phyloP scores from a whole-genome alignment of 495 filamentous ascomycete species.

The Penicillium riverlandense region DNA sequence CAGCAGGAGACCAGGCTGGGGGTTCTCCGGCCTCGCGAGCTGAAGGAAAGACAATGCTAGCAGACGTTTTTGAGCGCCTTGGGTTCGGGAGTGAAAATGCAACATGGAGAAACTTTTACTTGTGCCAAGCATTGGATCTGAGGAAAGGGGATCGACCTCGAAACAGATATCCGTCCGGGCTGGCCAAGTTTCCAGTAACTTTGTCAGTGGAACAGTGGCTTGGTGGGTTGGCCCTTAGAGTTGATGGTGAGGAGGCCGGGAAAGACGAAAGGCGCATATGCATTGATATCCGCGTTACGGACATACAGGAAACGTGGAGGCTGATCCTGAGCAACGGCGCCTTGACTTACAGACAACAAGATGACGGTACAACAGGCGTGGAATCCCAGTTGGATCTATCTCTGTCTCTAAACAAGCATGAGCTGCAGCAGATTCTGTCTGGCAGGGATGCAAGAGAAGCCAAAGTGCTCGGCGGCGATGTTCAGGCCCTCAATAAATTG shows the following conservation, averaged over 20 bases:
- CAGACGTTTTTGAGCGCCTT: slow-evolving; percentile 11
- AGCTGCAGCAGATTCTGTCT: too few species aligned
- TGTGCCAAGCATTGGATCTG: slow-evolving; percentile 11
- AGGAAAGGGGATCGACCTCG: too few species aligned
- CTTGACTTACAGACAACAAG: slow-evolving; percentile 1
- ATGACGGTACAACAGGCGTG: too few species aligned
- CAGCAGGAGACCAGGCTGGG: slow-evolving; percentile 1
- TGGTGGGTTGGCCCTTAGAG: slow-evolving; percentile 3
- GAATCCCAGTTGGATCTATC: too few species aligned
- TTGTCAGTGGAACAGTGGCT: slow-evolving; percentile 9
- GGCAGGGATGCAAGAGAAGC: too few species aligned
- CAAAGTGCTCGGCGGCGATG: too few species aligned
- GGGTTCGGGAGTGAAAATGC: slow-evolving; percentile 17
- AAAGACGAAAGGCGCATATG: neutral
- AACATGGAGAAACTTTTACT: slow-evolving; percentile 18
- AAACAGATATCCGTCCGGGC: too few species aligned
- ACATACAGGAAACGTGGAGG: slow-evolving; percentile 4
- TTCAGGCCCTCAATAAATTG: too few species aligned
- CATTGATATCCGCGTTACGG: slow-evolving; percentile 9
- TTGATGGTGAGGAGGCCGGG: slow-evolving; percentile 9
- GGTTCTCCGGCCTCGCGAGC: neutral
- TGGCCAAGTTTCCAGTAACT: neutral
- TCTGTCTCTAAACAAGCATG: too few species aligned
- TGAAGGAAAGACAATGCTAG: neutral
- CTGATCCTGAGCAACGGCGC: slow-evolving; percentile 12